Evolutionary conservation across 202 grass and related monocot species (phyloP), one percentile per base, ranked within the genome.

Genomic region (Elaeis oleifera): DNA sequence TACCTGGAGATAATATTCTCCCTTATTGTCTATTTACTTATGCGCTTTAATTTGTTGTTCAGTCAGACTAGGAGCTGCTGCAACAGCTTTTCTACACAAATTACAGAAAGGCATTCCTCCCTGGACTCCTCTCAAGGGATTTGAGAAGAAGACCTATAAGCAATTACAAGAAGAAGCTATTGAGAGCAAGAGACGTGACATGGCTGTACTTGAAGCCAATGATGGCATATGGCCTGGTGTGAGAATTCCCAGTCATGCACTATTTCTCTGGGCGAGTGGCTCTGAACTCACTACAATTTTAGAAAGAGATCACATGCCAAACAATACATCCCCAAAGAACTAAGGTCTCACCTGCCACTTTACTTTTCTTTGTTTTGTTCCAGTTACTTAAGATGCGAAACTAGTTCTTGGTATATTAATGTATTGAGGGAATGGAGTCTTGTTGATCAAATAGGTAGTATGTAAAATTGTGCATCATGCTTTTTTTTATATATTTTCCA

Each of bases 61-160:
- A 77, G 74, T 77, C 50, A 77, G 74, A 69, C 24, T 77, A 25
- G 74, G 74, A 69, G 74, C 74, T 60, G 74, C 74, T 26, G 74
- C 74, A 61, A 77, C 74, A 69, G 64, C 74, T 54, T 77, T 60
- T 20, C 49, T 77, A 69, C 74, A 77, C 49, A 77, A 77, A 48
- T 5, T 77, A 18, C 74, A 77, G 58, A 77, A 62, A 18, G 74
- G 74, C 17, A 77, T 63, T 16, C 9, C 57, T 77, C 74, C 74
- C 5, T 77, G 64, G 56, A 63, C 25, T 28, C 74, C 74, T 61
- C 56, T 62, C 50, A 77, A 69, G 56, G 74, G 74, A 61, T 68
- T 66, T 49, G 74, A 77, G 65, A 63, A 69, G 59, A 77, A 77
- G 26, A 70, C 74, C 6, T 77, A 77, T 49, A 77, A 77, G 51